Evolutionary conservation across 768 basidiomycete species (phyloP).

Genomic region (Leccinum olivaceopallidum): DNA sequence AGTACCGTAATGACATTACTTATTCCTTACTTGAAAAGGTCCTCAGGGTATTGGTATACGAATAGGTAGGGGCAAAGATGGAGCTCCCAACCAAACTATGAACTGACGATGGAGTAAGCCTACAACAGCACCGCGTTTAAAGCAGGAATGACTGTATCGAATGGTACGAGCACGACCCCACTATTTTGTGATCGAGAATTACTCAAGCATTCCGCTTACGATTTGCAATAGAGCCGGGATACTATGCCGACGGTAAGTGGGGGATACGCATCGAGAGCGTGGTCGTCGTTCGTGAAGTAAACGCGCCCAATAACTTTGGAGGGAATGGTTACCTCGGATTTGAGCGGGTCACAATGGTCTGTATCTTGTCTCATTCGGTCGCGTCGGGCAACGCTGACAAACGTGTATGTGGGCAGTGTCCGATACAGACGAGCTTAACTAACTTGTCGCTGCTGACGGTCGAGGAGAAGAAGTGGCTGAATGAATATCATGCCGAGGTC

Average conservation of each 20-base stretch:
- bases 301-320: conserved; percentile 81
- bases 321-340: conserved; percentile 80
- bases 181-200: neutral
- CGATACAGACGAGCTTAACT: conserved; percentile 85
- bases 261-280: conserved; percentile 95
- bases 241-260: conserved; percentile 86
- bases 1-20: neutral
- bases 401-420: conserved; percentile 46
- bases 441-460: conserved; percentile 59
- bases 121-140: conserved; percentile 75
- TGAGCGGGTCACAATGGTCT: conserved; percentile 85
- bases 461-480: conserved; percentile 80
- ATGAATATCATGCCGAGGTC: conserved; percentile 79
- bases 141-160: conserved; percentile 88
- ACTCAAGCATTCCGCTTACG: neutral
- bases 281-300: conserved; percentile 68
- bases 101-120: conserved; percentile 35
- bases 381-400: neutral
- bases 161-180: conserved; percentile 42
- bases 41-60: conserved; percentile 55
- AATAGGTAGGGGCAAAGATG: conserved; percentile 29
- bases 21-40: conserved; percentile 35
- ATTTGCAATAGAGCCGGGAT: conserved; percentile 70
- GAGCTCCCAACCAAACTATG: neutral
- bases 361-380: conserved; percentile 22